Evolutionary conservation across 1,284 basidiomycete genomes (phyloP), one percentile per base, ranked within the genome.

Genomic region (Schizophyllum amplum): DNA sequence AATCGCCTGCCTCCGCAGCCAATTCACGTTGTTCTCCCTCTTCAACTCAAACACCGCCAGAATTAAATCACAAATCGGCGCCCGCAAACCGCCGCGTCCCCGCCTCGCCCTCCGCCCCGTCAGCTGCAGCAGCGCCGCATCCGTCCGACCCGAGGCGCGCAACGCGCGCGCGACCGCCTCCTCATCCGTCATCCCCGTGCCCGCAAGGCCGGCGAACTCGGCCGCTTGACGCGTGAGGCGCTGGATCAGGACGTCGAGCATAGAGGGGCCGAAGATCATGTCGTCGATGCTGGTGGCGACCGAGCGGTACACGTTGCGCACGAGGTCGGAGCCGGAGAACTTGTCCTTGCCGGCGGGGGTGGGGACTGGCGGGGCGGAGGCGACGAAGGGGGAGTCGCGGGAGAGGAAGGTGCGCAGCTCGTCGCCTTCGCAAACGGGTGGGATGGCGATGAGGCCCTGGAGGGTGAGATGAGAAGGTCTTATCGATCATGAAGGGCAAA

Each of bases 1-100:
- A 62, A 98, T 93, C 1, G 96, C 95, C 69, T 98, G 95, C n/a
- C 93, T 79, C 54, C 95, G 79, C 26, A 98, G 75, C 96, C 96
- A 99, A 13, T 33, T 33, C 27, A 33, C 27, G 63, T 95, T 95
- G 66, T 95, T 92, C 70, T 92, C 90, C 75, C 93, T 92, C 71
- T 97, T 88, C 23, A 98, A 81, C 70, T 98, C 94, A 63, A 98
- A 98, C 6, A 98, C 78, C 22, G 94, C 92, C 55, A 98, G 80
- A 46, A 98, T 80, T 24, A 98, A 76, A 67, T 98, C 94, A 66
- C 94, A 97, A 56, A 99, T 97, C 0, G 96, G 94, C 1, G 87
- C 87, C n/a, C 1, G 93, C 94, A 70, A 98, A 98, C 1, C 81
- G 82, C 4, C 87, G 90, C n/a, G 84, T 81, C 58, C 86, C 90